phyloP scores from a whole-genome alignment of 2,329 filamentous ascomycete species.

The Alternaria triticimaculans region DNA sequence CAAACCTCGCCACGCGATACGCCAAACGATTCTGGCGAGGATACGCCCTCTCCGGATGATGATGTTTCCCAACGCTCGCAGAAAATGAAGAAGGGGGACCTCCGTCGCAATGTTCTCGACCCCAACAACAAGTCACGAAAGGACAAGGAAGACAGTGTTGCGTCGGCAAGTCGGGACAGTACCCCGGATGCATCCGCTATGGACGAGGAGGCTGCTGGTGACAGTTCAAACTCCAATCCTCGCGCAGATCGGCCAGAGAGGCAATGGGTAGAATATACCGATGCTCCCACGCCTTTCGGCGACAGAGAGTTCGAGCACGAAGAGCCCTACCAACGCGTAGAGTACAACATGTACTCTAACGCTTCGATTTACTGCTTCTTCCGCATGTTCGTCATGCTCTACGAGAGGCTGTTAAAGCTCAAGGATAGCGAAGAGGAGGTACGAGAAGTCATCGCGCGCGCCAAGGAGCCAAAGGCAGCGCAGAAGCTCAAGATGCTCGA shows the following conservation, averaged over 20 bases:
- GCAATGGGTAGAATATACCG: constrained; percentile 69
- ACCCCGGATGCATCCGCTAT: constrained; percentile 83
- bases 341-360: constrained; percentile 91
- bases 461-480: constrained; percentile 79
- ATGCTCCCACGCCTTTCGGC: constrained; percentile 63
- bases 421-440: constrained; percentile 81
- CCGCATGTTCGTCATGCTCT: constrained; percentile 89
- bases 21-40: constrained; percentile 61
- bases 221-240: constrained; percentile 62
- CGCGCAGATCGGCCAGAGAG: constrained; percentile 68
- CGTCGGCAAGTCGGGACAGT: constrained; percentile 82
- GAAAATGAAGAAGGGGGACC: constrained; percentile 70
- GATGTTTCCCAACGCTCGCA: constrained; percentile 70
- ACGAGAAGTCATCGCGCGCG: constrained; percentile 73
- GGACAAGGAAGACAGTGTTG: constrained; percentile 81
- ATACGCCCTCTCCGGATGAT: constrained; percentile 71
- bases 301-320: constrained; percentile 73
- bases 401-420: constrained; percentile 80
- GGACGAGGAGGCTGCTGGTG: constrained; percentile 75
- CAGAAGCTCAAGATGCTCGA: constrained; percentile 83
- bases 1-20: constrained; percentile 48
- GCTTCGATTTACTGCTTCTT: constrained; percentile 94
- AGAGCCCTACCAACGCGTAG: constrained; percentile 78
- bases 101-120: constrained; percentile 87
- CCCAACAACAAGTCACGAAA: constrained; percentile 73